Evolutionary conservation across 805 yeast genomes (phyloP).

Genomic region (Myxozyma melibiosi): DNA sequence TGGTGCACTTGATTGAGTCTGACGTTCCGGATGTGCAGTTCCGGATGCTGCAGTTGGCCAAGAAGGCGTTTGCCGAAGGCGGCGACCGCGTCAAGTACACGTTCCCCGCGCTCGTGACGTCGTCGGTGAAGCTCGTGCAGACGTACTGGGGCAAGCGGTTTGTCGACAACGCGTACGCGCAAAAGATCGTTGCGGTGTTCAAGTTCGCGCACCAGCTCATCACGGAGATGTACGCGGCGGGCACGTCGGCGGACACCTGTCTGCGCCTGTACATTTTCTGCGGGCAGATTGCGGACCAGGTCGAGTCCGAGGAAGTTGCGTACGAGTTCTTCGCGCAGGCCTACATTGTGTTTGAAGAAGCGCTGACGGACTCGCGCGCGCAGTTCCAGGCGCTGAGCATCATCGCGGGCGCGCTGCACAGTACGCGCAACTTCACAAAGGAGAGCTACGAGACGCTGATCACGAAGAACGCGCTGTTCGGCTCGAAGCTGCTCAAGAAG

Average conservation of each 20-base stretch:
- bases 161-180: slow-evolving; percentile 36
- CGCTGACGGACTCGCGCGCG: slow-evolving; percentile 54
- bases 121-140: slow-evolving; percentile 62
- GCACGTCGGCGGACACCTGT: slow-evolving; percentile 47
- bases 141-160: slow-evolving; percentile 42
- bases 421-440: slow-evolving; percentile 53
- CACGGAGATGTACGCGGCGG: slow-evolving; percentile 56
- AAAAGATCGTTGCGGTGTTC: slow-evolving; percentile 55
- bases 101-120: slow-evolving; percentile 73
- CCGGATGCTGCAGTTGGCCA: slow-evolving; percentile 50
- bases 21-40: slow-evolving; percentile 52
- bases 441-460: slow-evolving; percentile 82
- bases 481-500: slow-evolving; percentile 83
- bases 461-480: slow-evolving; percentile 82
- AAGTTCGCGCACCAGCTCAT: slow-evolving; percentile 71
- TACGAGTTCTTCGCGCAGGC: slow-evolving; percentile 90
- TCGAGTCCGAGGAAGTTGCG: slow-evolving; percentile 67
- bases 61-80: slow-evolving; percentile 57
- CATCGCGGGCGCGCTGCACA: slow-evolving; percentile 55
- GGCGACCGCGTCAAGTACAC: slow-evolving; percentile 61
- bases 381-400: slow-evolving; percentile 57
- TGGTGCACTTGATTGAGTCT: slow-evolving; percentile 64
- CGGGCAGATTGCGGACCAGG: slow-evolving; percentile 80
- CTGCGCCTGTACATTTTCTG: slow-evolving; percentile 57
- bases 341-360: slow-evolving; percentile 77